phyloP scores from a whole-genome alignment of 2,329 filamentous ascomycete species.

The Colletotrichum australisinense region DNA sequence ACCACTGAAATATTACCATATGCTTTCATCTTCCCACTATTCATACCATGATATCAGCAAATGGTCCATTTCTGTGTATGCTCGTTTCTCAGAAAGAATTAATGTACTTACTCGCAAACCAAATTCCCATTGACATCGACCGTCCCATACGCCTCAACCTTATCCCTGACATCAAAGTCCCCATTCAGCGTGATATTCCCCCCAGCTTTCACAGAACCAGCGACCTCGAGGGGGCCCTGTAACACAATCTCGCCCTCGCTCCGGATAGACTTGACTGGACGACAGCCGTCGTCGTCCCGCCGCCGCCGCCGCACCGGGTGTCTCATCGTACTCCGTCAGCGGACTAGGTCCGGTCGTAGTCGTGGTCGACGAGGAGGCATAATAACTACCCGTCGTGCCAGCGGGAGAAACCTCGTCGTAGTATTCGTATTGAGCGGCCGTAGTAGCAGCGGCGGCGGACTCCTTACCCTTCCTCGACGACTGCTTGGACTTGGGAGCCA shows the following conservation, averaged over 20 bases:
- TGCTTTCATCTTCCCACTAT: constrained; percentile 57
- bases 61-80: neutral
- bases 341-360: constrained; percentile 25
- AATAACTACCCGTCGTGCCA: constrained; percentile 37
- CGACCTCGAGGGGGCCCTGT: constrained; percentile 58
- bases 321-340: neutral
- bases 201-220: constrained; percentile 58
- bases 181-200: constrained; percentile 57
- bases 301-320: constrained; percentile 36
- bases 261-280: constrained; percentile 52
- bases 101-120: constrained; percentile 52
- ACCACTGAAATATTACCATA: constrained; percentile 57
- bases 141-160: constrained; percentile 58
- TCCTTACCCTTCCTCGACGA: constrained; percentile 28
- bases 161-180: constrained; percentile 56
- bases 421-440: constrained; percentile 19
- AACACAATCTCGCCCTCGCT: constrained; percentile 54
- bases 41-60: neutral
- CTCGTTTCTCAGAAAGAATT: neutral
- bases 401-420: constrained; percentile 11
- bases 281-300: neutral
- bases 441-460: neutral
- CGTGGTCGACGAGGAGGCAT: constrained; percentile 39
- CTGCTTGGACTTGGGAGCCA: constrained; percentile 19
- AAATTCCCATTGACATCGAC: constrained; percentile 55